phyloP scores from a whole-genome alignment of 176 grass and related monocot species.

The Eragrostis curvula region DNA sequence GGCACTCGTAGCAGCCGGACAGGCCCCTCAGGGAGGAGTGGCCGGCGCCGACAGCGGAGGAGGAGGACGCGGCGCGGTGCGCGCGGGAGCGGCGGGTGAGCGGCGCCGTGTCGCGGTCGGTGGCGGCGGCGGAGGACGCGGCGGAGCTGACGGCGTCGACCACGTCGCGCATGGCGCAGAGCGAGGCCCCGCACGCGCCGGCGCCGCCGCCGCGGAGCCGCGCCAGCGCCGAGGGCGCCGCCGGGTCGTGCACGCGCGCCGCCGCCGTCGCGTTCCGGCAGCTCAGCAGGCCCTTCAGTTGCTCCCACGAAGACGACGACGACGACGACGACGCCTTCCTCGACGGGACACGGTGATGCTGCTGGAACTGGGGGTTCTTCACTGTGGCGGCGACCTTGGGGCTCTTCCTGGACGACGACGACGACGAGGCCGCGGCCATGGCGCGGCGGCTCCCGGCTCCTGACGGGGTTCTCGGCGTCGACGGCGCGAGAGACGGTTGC shows the following conservation, averaged over 20 bases:
- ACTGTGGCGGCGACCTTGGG: conserved; percentile 13
- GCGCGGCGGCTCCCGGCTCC: background rate
- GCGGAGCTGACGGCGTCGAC: conserved; percentile 58
- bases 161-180: conserved; percentile 78
- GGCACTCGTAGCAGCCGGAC: conserved; percentile 89
- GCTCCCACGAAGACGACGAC: conserved; percentile 67
- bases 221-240: conserved; percentile 34
- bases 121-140: conserved; percentile 52
- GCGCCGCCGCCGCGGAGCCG: conserved; percentile 37
- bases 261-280: conserved; percentile 63
- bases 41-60: background rate
- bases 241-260: conserved; percentile 68
- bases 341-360: background rate
- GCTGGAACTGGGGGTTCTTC: conserved; percentile 11
- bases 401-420: conserved; percentile 28
- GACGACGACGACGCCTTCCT: background rate
- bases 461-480: conserved; percentile 13
- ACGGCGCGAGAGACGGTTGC: background rate
- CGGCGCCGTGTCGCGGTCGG: conserved; percentile 44
- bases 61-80: conserved; percentile 18
- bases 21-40: conserved; percentile 55
- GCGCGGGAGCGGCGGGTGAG: conserved; percentile 45
- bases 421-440: conserved; percentile 3
- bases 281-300: conserved; percentile 83
- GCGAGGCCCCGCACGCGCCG: conserved; percentile 43